These are phyloP conservation scores for Vigna hirtella DNA, from an alignment of 306 rosid species.

Conservation along the genomic window DNA sequence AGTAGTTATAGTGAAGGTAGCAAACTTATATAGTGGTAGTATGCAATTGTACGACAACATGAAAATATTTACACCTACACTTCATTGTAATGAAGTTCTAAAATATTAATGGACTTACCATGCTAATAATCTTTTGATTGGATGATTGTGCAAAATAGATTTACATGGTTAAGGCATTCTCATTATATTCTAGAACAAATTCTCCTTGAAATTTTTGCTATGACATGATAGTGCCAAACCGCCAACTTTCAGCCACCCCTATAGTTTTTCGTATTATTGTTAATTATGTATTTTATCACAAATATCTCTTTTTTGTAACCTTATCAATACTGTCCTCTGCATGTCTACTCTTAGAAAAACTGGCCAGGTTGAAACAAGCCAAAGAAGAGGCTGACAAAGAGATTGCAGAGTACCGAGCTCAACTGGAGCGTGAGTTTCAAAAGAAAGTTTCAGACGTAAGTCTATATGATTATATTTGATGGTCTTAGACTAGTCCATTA, in stretches of 20 bases:
- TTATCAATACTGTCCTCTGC: constrained; percentile 30
- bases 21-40: no score
- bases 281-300: constrained; percentile 4
- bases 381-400: constrained; percentile 94
- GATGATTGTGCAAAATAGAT: no score
- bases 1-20: no score
- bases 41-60: no score
- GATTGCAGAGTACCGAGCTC: constrained; percentile 79
- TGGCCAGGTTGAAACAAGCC: constrained; percentile 93
- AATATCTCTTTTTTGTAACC: background rate
- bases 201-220: background rate
- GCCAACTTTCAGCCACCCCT: background rate
- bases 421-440: constrained; percentile 82
- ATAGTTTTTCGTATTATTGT: background rate
- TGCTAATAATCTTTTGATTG: no score
- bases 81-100: no score
- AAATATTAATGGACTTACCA: no score
- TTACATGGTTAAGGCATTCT: background rate
- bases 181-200: background rate
- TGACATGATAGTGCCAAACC: background rate
- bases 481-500: background rate
- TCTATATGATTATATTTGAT: constrained; percentile 24
- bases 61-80: background rate
- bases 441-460: constrained; percentile 76
- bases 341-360: constrained; percentile 64